Conservation (phyloP, 192 early-diverging fungal species). For the Entomortierella chlamydospora region DNA sequence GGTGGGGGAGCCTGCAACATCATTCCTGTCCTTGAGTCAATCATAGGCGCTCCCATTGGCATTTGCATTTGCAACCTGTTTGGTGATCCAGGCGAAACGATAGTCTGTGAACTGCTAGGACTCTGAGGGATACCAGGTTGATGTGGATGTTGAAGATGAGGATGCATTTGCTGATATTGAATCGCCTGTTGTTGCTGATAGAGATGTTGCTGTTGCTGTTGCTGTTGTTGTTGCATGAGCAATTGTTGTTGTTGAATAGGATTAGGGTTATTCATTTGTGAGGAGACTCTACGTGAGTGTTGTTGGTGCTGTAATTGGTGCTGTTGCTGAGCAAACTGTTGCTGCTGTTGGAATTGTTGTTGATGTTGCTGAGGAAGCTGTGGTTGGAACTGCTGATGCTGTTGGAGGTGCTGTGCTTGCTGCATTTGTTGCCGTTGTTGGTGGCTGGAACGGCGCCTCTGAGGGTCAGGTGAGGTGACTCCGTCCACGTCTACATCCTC, state of each 20-base stretch:
- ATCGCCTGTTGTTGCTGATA: conserved; percentile 43
- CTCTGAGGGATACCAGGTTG: conserved; percentile 29
- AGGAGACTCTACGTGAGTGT: conserved; percentile 23
- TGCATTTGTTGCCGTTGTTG: conserved; percentile 16
- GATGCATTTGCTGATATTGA: conserved; percentile 41
- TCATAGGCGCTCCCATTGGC: neutral
- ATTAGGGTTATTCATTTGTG: conserved; percentile 22
- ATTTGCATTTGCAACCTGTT: conserved; percentile 22
- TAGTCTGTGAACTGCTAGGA: conserved; percentile 29
- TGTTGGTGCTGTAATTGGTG: conserved; percentile 14
- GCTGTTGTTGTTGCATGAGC: conserved; percentile 32
- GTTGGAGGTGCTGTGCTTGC: conserved; percentile 23
- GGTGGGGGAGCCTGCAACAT: neutral
- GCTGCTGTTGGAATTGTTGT: conserved; percentile 26
- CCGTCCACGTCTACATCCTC: conserved; percentile 49
- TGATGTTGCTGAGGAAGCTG: conserved; percentile 26
- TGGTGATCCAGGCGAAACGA: conserved; percentile 44
- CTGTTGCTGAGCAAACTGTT: conserved; percentile 19
- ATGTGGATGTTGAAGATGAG: conserved; percentile 25
- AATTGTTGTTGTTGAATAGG: conserved; percentile 26
- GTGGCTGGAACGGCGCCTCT: conserved; percentile 38
- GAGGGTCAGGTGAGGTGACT: conserved; percentile 33
- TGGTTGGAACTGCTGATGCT: conserved; percentile 17
- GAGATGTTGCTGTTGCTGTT: conserved; percentile 47
- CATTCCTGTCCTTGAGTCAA: conserved; percentile 24